These are phyloP conservation scores for Botrytis hyacinthi DNA, from an alignment of 2,329 filamentous ascomycete species.

Conservation along the genomic window DNA sequence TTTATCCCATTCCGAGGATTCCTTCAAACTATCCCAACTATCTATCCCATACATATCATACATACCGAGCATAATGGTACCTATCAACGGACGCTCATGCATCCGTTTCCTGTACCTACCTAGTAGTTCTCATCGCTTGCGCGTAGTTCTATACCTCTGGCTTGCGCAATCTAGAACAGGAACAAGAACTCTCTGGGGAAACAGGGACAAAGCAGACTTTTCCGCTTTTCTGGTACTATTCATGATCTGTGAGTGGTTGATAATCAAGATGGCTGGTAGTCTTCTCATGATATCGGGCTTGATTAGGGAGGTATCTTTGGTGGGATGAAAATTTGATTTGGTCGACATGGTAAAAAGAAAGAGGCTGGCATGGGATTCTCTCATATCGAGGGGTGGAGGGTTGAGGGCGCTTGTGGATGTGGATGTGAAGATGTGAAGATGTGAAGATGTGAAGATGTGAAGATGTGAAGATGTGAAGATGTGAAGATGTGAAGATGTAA, in stretches of 20 bases:
- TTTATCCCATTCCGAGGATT: not conserved
- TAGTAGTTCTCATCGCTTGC: not conserved
- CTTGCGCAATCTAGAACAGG: conserved; percentile 1
- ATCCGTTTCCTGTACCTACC: not conserved
- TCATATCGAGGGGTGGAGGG: not conserved
- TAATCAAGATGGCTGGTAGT: not conserved
- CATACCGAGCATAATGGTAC: not conserved
- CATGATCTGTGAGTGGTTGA: not conserved
- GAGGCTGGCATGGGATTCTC: not conserved
- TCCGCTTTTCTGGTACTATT: not conserved
- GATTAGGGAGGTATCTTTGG: not conserved
- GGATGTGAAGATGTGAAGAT: not conserved
- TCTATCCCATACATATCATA: not conserved
- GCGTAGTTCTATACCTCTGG: not conserved
- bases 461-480: not conserved
- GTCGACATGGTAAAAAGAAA: not conserved
- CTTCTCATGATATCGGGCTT: not conserved
- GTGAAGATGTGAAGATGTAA: not conserved
- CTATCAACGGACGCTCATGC: not conserved
- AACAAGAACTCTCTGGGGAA: not conserved
- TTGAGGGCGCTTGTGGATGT: not conserved
- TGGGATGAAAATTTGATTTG: no score
- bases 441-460: not conserved
- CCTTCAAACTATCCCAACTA: not conserved
- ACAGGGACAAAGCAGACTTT: not conserved